Base-by-base conservation (phyloP, 176 grass and related monocot genomes). In the Melocanna baccifera region DNA sequence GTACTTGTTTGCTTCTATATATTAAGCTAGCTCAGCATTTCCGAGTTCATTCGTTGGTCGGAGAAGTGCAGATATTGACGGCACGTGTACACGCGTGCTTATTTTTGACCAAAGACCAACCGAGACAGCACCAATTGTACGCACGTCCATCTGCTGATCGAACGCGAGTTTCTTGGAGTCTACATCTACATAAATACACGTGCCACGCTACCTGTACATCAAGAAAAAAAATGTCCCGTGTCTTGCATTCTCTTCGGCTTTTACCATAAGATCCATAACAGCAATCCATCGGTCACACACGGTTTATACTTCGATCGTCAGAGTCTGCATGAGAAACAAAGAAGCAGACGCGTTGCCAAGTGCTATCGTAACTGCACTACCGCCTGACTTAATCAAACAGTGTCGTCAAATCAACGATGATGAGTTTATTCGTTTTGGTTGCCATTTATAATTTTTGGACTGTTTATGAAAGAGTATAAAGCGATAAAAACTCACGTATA, bases 11-110 rank as follows among this genome's bases (percentile, higher is more conserved):
- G n/a, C 9, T 2, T 26, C 0, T 11, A n/a, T n/a, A n/a, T n/a
- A 7, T 4, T 0, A 32, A 61, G 28, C 30, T 12, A 51, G 37
- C 18, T 18, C 12, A 28, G 4, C 48, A 40, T 83, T 48, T 62
- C 7, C 18, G 52, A n/a, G 64, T 3, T 22, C 20, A 23, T 10
- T 52, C 22, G 5, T 20, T 52, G 57, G 56, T 18, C 25, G 9
- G 42, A 13, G 48, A 26, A 40, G 76, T 3, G 15, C n/a, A 19
- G 12, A 40, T 30, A 15, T 13, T 29, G 18, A 42, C 78, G 78
- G 70, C 59, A 75, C 78, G 78, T 59, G 50, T 46, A 48, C 70
- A 16, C 39, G 50, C 36, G 58, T 73, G 47, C 37, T 58, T 67
- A 15, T 1, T 5, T 57, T 69, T 76, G 61, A 62, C 86, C 78